Base-by-base conservation (phyloP, 2,329 filamentous ascomycete species). In the Myotisia sp. region DNA sequence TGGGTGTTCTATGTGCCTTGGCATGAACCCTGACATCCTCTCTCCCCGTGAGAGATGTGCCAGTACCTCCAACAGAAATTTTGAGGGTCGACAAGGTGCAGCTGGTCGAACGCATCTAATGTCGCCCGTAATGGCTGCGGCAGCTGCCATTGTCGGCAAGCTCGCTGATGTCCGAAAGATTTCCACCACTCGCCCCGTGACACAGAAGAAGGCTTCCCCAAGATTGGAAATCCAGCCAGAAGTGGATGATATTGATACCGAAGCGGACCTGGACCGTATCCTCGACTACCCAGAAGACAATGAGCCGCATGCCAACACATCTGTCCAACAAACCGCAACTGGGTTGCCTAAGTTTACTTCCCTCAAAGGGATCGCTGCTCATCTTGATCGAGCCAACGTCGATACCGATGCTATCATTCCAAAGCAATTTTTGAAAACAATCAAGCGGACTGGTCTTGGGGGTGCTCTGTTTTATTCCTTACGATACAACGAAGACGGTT, bases 381-480 rank as follows among this genome's bases (percentile, higher is more conserved):
- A 84, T 2, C 65, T 98, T 59, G 81, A 93, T 42, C 75, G 80
- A 49, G 70, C 79, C 45, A 98, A 98, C 57, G 76, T 94, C 48
- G 90, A 98, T 64, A 98, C 90, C n/a, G 90, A 98, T 51, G 87
- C 87, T 53, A 94, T 95, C 60, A 98, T 98, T 47, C 90, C 90
- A 44, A 98, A 98, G 63, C 90, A 98, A 58, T 98, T 95, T 66
- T 72, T 98, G 44, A 98, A 95, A 68, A 98, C 90, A 26, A 95
- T 95, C 63, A 95, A 95, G 71, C 83, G 90, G 39, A 92, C 87
- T 2, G 90, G 90, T 44, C 79, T 98, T 6, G 86, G 86, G 38
- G 71, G 66, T 16, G 87, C 87, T 24, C 74, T 92, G 34, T 98
- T 98, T 70, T 73, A 86, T 56, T 76, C 74, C 43, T 76, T 84